phyloP scores from a whole-genome alignment of 306 rosid genomes.

The Acacia acuminata region DNA sequence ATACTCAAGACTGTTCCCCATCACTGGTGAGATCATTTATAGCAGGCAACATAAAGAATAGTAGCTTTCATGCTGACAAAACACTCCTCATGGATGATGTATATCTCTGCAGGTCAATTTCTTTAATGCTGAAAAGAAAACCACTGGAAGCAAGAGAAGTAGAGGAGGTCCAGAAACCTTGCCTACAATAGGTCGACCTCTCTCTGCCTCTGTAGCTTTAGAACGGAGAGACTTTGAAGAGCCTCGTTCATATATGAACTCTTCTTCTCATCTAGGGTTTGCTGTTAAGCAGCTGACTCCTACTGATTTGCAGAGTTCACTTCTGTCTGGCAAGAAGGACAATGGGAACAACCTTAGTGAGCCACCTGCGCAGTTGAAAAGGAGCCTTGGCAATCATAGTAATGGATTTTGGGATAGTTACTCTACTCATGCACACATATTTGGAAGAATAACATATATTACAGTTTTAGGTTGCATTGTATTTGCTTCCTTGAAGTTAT shows the following conservation, averaged over 20 bases:
- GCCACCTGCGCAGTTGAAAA: conserved; percentile 69
- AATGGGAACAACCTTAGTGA: conserved; percentile 41
- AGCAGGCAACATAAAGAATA: conserved; percentile 10
- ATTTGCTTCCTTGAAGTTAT: conserved; percentile 65
- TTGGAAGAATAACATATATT: conserved; percentile 50
- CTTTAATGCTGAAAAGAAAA: conserved; percentile 69
- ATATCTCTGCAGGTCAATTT: conserved; percentile 69
- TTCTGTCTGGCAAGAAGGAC: conserved; percentile 58
- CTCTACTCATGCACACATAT: conserved; percentile 42
- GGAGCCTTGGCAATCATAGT: conserved; percentile 64
- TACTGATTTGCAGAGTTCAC: conserved; percentile 66
- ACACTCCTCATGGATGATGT: conserved; percentile 28
- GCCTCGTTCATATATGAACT: conserved; percentile 55
- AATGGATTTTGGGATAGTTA: conserved; percentile 58
- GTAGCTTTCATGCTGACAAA: conserved; percentile 28
- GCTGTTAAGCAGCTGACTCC: conserved; percentile 88
- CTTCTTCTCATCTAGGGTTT: conserved; percentile 64
- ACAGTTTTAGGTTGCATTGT: conserved; percentile 71
- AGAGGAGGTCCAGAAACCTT: conserved; percentile 47
- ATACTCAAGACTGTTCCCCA: conserved; percentile 75
- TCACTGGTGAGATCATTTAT: conserved; percentile 72
- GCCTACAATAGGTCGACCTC: conserved; percentile 64
- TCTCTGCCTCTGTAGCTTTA: conserved; percentile 55
- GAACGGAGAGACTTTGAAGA: conserved; percentile 66
- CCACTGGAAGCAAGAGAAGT: conserved; percentile 55